These are phyloP conservation scores for Fusarium austroafricanum DNA, from an alignment of 2,329 filamentous ascomycete species.

Conservation along the genomic window DNA sequence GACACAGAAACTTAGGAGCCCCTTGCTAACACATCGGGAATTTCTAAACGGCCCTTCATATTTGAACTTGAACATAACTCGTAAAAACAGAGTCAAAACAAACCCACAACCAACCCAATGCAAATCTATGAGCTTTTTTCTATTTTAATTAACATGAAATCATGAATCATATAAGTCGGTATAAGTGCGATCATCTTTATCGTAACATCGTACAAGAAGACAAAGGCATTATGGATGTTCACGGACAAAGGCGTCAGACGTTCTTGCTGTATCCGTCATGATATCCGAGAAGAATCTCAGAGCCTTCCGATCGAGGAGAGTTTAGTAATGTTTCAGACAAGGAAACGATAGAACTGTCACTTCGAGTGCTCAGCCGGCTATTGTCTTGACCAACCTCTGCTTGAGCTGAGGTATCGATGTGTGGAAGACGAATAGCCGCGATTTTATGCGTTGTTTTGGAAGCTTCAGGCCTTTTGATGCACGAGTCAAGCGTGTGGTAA, in stretches of 20 bases:
- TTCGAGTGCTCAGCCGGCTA: conserved; percentile 20
- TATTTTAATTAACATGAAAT: conserved; percentile 19
- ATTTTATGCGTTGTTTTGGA: conserved; percentile 1
- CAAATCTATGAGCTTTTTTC: conserved; percentile 22
- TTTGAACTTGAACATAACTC: neutral
- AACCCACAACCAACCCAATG: neutral
- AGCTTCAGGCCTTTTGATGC: neutral
- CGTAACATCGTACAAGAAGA: conserved; percentile 10
- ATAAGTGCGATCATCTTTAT: conserved; percentile 9
- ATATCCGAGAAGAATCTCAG: conserved; percentile 20
- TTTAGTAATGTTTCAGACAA: conserved; percentile 25
- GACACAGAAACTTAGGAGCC: neutral
- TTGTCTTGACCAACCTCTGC: neutral
- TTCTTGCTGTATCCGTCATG: conserved; percentile 26
- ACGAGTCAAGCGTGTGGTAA: conserved; percentile 20
- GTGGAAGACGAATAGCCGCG: conserved; percentile 11
- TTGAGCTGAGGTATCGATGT: conserved; percentile 29
- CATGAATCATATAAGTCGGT: conserved; percentile 13
- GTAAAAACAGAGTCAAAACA: neutral
- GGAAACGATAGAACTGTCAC: conserved; percentile 32
- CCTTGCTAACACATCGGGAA: neutral
- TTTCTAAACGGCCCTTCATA: neutral
- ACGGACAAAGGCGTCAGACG: conserved; percentile 11
- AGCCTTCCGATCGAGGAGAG: conserved; percentile 8
- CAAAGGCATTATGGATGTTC: conserved; percentile 11